Base-by-base conservation (phyloP, 164 flowering plant species). In the Tinospora cordifolia region DNA sequence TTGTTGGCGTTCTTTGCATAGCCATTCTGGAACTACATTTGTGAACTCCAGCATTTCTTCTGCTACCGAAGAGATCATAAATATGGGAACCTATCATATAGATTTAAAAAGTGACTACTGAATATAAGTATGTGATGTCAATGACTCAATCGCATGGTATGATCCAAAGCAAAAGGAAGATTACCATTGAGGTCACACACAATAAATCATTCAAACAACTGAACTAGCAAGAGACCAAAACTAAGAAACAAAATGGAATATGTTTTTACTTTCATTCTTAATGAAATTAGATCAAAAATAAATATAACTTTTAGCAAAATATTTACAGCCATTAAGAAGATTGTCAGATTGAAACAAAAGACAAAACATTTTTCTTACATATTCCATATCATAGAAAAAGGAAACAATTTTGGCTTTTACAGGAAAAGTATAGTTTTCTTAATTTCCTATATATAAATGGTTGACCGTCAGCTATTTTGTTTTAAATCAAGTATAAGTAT, bases 11-110 rank as follows among this genome's bases (percentile, higher is more conserved):
- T 84, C 80, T 78, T 82, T 76, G 78, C 89, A 88, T 30, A 94
- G 75, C 98, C 99, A 94, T 78, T 94, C 99, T 59, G 97, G 99
- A 59, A 92, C 81, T 15, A 84, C 72, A 84, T 86, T 89, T 10
- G 87, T 70, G 68, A 71, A 88, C 15, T 93, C 84, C 75, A 94
- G 72, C 38, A 88, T 68, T 71, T 92, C 96, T 81, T 86, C 90
- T 67, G 97, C 97, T 62, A 84, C 81, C 63, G 88, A 75, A 66
- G 97, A 94, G 69, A 94, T 79, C 9, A 92, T 67, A 75, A 81
- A 87, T 67, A 94, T 84, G 30, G 99, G 97, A 78, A 87, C 88
- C 99, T 94, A 72, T 68, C 72, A 30, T 25, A 71, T 27, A 62
- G 22, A 62, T 64, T 62, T 24, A 51, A 30, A 27, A 63, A 8